phyloP scores from a whole-genome alignment of 306 rosid genomes.

The Dalbergia cultrata region DNA sequence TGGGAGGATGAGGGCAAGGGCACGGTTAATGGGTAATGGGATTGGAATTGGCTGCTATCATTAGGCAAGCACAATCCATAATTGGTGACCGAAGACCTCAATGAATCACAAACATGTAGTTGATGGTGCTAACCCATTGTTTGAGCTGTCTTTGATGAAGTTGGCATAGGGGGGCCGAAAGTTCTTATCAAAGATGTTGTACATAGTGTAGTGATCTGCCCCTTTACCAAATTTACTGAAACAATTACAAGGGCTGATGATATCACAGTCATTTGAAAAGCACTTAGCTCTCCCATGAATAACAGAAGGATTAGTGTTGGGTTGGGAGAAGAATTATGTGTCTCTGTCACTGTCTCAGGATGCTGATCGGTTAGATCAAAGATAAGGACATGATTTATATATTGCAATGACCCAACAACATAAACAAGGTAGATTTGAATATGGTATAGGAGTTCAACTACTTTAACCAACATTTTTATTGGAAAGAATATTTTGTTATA shows the following conservation, averaged over 20 bases:
- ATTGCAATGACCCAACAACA: not conserved
- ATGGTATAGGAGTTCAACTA: constrained; percentile 68
- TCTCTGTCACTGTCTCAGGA: not conserved
- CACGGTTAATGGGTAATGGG: constrained; percentile 59
- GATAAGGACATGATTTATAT: constrained; percentile 45
- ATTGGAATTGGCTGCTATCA: constrained; percentile 66
- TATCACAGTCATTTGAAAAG: constrained; percentile 41
- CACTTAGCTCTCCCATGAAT: constrained; percentile 51
- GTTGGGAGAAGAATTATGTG: not conserved
- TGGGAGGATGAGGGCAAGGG: constrained; percentile 60
- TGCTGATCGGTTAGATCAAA: constrained; percentile 33
- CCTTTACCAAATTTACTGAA: constrained; percentile 42
- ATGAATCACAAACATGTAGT: constrained; percentile 66
- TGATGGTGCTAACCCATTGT: constrained; percentile 52
- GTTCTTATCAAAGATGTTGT: constrained; percentile 65
- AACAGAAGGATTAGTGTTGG: not conserved
- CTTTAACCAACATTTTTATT: constrained; percentile 47
- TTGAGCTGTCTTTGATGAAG: constrained; percentile 74
- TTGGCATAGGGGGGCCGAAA: constrained; percentile 87
- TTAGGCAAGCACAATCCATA: constrained; percentile 70
- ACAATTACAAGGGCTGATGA: constrained; percentile 37
- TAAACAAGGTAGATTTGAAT: constrained; percentile 45
- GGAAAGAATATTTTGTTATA: constrained; percentile 24
- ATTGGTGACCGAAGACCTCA: constrained; percentile 54
- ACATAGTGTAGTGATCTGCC: constrained; percentile 65